These are phyloP conservation scores for Vitis cinerea DNA, from an alignment of 164 flowering plant genomes.

Conservation along the genomic window DNA sequence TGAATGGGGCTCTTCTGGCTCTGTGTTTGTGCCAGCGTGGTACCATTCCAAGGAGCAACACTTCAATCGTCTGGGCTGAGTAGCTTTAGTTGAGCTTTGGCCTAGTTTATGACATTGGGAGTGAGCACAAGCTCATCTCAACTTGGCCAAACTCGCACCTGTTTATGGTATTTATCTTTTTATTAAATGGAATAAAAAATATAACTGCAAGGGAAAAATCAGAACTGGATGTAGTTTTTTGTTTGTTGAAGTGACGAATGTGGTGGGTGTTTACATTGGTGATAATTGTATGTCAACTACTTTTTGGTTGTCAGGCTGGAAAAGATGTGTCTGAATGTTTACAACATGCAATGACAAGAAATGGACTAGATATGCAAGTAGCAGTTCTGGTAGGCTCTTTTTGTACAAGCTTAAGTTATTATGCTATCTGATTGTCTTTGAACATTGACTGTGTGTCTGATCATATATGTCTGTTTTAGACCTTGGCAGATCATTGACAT, in stretches of 20 bases:
- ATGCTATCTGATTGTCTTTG: not conserved
- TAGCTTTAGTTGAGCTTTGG: not conserved
- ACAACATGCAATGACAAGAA: constrained; percentile 54
- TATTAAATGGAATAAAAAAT: not conserved
- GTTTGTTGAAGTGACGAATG: not conserved
- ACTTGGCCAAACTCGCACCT: not conserved
- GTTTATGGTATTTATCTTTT: not conserved
- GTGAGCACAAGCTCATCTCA: not conserved
- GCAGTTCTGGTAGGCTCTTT: constrained; percentile 59
- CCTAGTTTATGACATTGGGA: not conserved
- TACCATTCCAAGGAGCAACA: too few species aligned
- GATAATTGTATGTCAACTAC: not conserved
- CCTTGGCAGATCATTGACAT: not conserved
- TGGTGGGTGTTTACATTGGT: too few species aligned
- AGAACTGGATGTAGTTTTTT: not conserved
- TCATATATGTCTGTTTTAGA: not conserved
- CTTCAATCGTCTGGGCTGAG: too few species aligned
- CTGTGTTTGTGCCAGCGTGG: too few species aligned
- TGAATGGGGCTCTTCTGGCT: not conserved
- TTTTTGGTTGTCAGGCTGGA: constrained; percentile 48
- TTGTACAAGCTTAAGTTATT: not conserved
- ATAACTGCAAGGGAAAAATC: not conserved
- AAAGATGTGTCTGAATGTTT: constrained; percentile 64
- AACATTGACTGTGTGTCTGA: too few species aligned
- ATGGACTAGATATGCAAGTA: constrained; percentile 69